Conservation (phyloP, 768 basidiomycete genomes). For the Gelatoporia subvermispora region DNA sequence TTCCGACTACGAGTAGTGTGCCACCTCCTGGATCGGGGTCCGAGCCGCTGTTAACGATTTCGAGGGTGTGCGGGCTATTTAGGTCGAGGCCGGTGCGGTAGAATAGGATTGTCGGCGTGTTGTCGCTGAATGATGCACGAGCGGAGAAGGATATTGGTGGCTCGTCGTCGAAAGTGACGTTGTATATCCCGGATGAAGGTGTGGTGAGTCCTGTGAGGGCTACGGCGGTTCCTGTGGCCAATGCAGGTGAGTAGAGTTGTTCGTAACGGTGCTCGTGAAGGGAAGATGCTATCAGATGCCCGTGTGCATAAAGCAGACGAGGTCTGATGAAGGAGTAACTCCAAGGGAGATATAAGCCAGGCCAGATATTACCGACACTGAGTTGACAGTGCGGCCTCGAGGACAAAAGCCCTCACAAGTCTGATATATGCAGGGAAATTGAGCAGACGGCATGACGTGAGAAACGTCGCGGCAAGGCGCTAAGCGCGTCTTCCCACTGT, state of each 20-base stretch:
- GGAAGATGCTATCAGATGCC: too few species aligned
- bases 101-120: slow-evolving; percentile 55
- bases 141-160: slow-evolving; percentile 28
- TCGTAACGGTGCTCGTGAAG: too few species aligned
- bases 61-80: slow-evolving; percentile 41
- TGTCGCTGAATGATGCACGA: slow-evolving; percentile 42
- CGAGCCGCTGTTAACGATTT: slow-evolving; percentile 53
- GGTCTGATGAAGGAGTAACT: too few species aligned
- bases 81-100: slow-evolving; percentile 58
- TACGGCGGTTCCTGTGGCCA: slow-evolving; percentile 52
- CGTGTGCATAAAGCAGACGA: too few species aligned
- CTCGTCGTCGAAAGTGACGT: slow-evolving; percentile 44
- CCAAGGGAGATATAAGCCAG: too few species aligned
- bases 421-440: neutral
- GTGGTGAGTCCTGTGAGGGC: slow-evolving; percentile 57
- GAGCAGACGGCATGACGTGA: slow-evolving; percentile 5
- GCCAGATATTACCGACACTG: too few species aligned
- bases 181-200: slow-evolving; percentile 51
- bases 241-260: too few species aligned
- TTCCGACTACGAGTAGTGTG: slow-evolving; percentile 40
- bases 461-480: slow-evolving; percentile 2
- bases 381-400: too few species aligned
- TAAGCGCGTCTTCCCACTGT: neutral
- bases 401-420: too few species aligned
- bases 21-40: slow-evolving; percentile 20